phyloP scores from a whole-genome alignment of 148 eudicot species.

The Heliosperma pusillum region DNA sequence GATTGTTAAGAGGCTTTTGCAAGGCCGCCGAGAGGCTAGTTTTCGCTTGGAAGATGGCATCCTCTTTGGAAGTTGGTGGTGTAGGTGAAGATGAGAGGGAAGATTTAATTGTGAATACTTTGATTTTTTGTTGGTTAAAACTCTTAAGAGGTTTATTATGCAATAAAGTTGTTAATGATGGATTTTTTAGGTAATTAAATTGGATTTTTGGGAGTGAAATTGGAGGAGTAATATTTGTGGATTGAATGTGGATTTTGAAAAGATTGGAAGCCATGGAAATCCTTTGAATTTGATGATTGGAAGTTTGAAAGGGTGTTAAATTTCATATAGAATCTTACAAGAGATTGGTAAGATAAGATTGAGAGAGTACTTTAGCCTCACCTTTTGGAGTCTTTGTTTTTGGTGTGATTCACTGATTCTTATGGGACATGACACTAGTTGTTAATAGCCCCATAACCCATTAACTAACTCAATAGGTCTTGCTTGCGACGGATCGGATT shows the following conservation, averaged over 20 bases:
- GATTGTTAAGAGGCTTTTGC: conserved; percentile 73
- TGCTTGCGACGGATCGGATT: no score
- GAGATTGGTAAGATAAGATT: conserved; percentile 22
- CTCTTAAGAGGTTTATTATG: conserved; percentile 14
- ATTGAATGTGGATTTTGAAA: conserved; percentile 41
- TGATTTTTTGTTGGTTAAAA: conserved; percentile 1
- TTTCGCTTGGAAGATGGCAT: conserved; percentile 82
- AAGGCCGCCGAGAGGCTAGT: conserved; percentile 60
- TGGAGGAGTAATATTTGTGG: conserved; percentile 24
- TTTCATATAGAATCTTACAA: background rate
- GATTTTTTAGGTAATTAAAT: conserved; percentile 8
- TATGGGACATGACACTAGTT: background rate
- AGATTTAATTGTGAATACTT: conserved; percentile 27
- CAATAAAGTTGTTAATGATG: conserved; percentile 1
- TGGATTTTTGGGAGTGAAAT: conserved; percentile 26
- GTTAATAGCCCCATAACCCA: background rate
- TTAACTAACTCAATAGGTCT: no score
- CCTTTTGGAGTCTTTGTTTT: background rate
- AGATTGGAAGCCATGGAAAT: conserved; percentile 42
- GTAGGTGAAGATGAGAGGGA: conserved; percentile 42
- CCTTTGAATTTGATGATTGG: background rate
- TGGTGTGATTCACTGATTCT: background rate
- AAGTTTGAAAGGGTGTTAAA: background rate
- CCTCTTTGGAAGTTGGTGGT: conserved; percentile 74
- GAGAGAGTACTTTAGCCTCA: conserved; percentile 20